These are phyloP conservation scores for Lichtheimia corymbifera DNA, from an alignment of 371 early-diverging fungal genomes.

Conservation along the genomic window DNA sequence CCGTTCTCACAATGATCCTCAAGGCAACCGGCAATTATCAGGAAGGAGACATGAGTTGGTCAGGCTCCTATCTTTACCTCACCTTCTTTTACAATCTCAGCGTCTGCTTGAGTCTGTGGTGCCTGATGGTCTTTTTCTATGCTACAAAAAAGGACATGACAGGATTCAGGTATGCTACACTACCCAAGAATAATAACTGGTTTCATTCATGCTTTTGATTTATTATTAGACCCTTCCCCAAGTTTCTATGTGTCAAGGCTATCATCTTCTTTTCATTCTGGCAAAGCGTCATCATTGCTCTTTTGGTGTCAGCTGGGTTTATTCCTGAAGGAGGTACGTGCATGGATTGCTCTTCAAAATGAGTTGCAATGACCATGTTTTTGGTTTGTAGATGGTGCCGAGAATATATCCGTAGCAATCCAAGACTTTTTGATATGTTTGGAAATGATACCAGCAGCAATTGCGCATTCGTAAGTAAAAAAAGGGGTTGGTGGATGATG, in stretches of 20 bases:
- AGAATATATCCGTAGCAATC: slow-evolving; percentile 83
- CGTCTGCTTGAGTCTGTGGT: slow-evolving; percentile 85
- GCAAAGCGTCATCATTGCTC: slow-evolving; percentile 90
- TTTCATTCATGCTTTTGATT: slow-evolving; percentile 8
- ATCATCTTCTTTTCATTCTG: slow-evolving; percentile 96
- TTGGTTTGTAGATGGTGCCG: slow-evolving; percentile 34
- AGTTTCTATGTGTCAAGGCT: slow-evolving; percentile 93
- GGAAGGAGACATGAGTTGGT: slow-evolving; percentile 78
- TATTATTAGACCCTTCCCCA: slow-evolving; percentile 81
- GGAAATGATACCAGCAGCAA: slow-evolving; percentile 87
- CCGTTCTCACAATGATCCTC: slow-evolving; percentile 78
- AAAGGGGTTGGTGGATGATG: not conserved
- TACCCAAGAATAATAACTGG: not conserved
- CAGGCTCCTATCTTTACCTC: slow-evolving; percentile 80
- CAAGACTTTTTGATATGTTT: slow-evolving; percentile 93
- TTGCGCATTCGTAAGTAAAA: slow-evolving; percentile 72
- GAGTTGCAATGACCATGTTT: not conserved
- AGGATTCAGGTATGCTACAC: slow-evolving; percentile 66
- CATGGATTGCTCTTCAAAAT: not conserved
- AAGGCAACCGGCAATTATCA: slow-evolving; percentile 74
- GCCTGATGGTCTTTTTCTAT: slow-evolving; percentile 86
- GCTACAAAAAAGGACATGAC: slow-evolving; percentile 81
- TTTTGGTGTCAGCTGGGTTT: slow-evolving; percentile 74
- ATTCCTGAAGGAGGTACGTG: slow-evolving; percentile 64
- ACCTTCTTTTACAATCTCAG: slow-evolving; percentile 85